Percentiles rank a stretch among this genome's conserved stretches.
These are phyloP conservation scores for Triticum dicoccoides DNA, from an alignment of 176 grass and related monocot species.

Conservation along the genomic window DNA sequence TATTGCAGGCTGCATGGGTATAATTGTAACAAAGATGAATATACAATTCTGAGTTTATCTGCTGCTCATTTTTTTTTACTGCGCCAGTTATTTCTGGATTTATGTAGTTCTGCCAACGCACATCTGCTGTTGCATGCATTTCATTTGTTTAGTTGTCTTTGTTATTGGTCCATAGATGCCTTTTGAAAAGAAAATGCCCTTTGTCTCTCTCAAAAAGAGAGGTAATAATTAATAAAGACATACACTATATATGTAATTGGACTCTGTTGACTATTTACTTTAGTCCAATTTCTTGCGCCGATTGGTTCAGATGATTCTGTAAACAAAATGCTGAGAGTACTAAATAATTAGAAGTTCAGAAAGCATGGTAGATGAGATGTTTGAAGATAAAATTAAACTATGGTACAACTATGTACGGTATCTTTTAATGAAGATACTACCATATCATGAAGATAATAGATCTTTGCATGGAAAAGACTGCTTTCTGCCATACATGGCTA, in stretches of 20 bases:
- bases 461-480: neutral
- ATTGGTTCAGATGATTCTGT: neutral
- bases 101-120: neutral
- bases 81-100: neutral
- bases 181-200: neutral
- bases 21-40: neutral
- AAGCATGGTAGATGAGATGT: neutral
- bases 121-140: neutral
- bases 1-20: neutral
- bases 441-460: neutral
- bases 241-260: neutral
- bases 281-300: neutral
- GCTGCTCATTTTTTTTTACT: neutral
- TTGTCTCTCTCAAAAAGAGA: neutral
- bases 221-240: neutral
- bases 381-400: neutral
- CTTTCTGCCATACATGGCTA: neutral
- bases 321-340: neutral
- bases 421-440: neutral
- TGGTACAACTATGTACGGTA: neutral
- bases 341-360: neutral
- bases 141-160: neutral
- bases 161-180: neutral
- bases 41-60: conserved; percentile 1
- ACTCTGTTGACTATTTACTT: neutral